Conservation (phyloP, 2,329 filamentous ascomycete genomes). For the Graphilbum ipis-grandicollis region DNA sequence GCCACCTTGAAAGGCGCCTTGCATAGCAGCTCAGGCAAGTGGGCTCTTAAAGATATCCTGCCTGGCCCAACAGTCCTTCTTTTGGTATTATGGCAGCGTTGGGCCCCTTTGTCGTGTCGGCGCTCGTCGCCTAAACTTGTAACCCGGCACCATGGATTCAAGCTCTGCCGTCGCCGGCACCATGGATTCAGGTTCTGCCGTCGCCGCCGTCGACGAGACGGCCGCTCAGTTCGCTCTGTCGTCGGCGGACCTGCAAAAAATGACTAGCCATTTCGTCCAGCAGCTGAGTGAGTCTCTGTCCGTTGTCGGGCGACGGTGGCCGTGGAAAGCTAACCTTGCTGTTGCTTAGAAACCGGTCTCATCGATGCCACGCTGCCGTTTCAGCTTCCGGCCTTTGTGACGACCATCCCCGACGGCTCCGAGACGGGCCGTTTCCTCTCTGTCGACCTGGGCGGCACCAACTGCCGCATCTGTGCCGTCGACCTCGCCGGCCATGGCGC, state of each 20-base stretch:
- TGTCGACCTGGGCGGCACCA: constrained; percentile 89
- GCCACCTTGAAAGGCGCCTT: no score
- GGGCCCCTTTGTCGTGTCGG: no score
- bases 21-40: no score
- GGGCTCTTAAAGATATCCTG: no score
- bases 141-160: no score
- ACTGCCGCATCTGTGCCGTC: constrained; percentile 93
- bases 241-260: not conserved
- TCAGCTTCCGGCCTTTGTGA: constrained; percentile 94
- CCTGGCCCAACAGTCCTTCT: no score
- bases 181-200: not conserved
- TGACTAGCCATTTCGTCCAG: constrained; percentile 1
- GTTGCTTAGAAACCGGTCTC: not conserved
- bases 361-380: constrained; percentile 1
- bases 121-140: no score
- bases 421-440: constrained; percentile 94
- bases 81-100: no score
- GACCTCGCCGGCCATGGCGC: constrained; percentile 83
- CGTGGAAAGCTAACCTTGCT: no score
- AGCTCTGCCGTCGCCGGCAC: not conserved
- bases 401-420: constrained; percentile 81
- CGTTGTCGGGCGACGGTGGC: not conserved
- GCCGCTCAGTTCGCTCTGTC: not conserved
- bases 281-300: not conserved
- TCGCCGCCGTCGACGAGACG: not conserved